phyloP scores from a whole-genome alignment of 768 basidiomycete species.

The Tephrocybe sp. region DNA sequence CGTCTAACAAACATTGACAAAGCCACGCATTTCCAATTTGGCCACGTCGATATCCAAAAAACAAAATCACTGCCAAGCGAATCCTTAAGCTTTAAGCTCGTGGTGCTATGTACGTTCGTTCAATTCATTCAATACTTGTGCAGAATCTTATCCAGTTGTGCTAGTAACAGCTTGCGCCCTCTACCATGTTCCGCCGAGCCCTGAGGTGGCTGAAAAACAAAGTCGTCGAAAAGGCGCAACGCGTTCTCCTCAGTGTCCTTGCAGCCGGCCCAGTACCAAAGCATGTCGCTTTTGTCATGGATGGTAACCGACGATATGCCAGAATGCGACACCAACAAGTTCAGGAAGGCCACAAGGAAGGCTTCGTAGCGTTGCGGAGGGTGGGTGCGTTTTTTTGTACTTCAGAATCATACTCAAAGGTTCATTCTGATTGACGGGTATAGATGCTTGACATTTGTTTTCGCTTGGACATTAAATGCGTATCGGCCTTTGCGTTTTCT shows the following conservation, averaged over 20 bases:
- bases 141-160: too few relatives aligned
- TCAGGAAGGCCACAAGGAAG: constrained; percentile 79
- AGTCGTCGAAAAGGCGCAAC: constrained; percentile 10
- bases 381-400: constrained; percentile 48
- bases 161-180: too few relatives aligned
- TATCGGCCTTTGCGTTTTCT: constrained; percentile 96
- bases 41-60: too few relatives aligned
- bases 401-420: neutral
- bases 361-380: constrained; percentile 75
- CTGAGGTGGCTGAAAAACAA: constrained; percentile 19
- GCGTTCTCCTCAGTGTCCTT: constrained; percentile 41
- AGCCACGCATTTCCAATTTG: too few relatives aligned
- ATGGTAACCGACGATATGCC: constrained; percentile 93
- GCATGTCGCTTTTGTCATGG: constrained; percentile 97
- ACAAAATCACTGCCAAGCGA: too few relatives aligned
- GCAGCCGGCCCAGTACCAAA: constrained; percentile 81
- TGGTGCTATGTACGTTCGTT: too few relatives aligned
- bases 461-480: constrained; percentile 74
- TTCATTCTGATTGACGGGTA: neutral
- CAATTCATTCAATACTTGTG: too few relatives aligned
- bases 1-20: too few relatives aligned
- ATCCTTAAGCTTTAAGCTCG: too few relatives aligned
- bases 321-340: constrained; percentile 64
- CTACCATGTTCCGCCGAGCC: constrained; percentile 13
- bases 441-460: constrained; percentile 89